Conservation (phyloP, 2,329 filamentous ascomycete genomes). For the Fragosphaeria purpurea region DNA sequence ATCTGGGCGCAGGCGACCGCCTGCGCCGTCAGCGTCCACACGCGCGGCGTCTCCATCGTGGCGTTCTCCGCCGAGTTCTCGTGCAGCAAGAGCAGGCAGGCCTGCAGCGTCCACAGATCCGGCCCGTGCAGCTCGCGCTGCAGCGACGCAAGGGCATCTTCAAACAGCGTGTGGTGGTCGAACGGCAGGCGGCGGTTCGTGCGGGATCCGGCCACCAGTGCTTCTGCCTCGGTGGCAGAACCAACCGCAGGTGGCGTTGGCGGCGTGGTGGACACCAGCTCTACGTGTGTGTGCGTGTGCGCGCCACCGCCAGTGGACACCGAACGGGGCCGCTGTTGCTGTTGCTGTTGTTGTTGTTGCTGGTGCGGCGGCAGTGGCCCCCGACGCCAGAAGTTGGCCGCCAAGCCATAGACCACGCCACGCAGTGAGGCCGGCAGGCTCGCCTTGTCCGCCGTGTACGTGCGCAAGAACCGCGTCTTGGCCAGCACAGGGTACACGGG, state of each 20-base stretch:
- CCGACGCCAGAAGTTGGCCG: conserved; percentile 30
- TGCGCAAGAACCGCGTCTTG: conserved; percentile 31
- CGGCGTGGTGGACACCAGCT: too few relatives aligned
- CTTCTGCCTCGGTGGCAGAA: too few relatives aligned
- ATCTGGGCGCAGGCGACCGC: conserved; percentile 34
- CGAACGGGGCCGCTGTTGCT: conserved; percentile 13
- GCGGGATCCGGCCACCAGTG: too few relatives aligned
- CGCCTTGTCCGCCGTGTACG: conserved; percentile 26
- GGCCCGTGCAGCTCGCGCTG: conserved; percentile 36
- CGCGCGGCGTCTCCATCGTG: conserved; percentile 35
- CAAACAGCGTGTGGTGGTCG: conserved; percentile 31
- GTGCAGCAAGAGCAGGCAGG: conserved; percentile 34
- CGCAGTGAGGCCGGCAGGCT: conserved; percentile 33
- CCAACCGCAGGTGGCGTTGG: too few relatives aligned
- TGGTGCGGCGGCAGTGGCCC: too few relatives aligned
- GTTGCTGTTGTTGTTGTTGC: too few relatives aligned
- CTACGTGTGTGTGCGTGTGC: too few relatives aligned
- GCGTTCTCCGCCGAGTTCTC: conserved; percentile 34
- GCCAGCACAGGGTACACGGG: conserved; percentile 33
- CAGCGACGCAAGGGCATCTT: conserved; percentile 31
- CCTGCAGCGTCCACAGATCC: conserved; percentile 35
- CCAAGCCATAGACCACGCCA: conserved; percentile 34
- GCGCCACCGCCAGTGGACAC: too few relatives aligned
- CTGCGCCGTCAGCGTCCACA: conserved; percentile 34
- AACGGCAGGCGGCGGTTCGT: conserved; percentile 14